Base-by-base conservation (phyloP, 495 filamentous ascomycete species). In the Cercophora newfieldiana region DNA sequence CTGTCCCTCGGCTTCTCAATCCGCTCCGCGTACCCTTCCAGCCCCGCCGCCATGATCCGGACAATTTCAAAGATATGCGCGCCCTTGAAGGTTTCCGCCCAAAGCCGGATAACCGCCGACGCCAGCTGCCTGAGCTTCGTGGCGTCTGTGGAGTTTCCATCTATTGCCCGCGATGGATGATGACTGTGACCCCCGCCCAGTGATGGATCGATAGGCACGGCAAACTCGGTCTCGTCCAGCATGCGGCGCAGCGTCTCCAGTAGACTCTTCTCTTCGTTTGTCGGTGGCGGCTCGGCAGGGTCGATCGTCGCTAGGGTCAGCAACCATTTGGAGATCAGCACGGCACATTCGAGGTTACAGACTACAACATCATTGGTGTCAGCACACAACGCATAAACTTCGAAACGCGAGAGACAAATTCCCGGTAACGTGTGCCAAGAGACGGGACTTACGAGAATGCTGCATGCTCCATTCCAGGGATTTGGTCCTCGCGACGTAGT, bases 211-310 rank as follows among this genome's bases (percentile, higher is more conserved):
- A 84, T 78, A 1, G 81, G 81, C 7, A 89, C 86, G 50, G 88
- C 87, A 73, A 90, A 88, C 66, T 90, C 88, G 8, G 90, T 91
- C 79, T 92, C 90, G 71, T 90, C 87, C 68, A 92, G 82, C 86
- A 92, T 90, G 68, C 85, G 88, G 59, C 88, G 86, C 44, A 92
- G 82, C 81, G 85, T 89, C 48, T 86, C 76, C 22, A 90, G 82
- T 10, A 91, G 79, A 65, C 86, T 86, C 59, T 80, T 80, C 72
- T 92, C 90, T 60, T 92, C 87, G 51, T 79, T 73, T 0, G 85
- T 73, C 6, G 74, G 76, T 29, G 80, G 77, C 26, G 75, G 75
- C 58, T 82, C 79, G 30, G 71, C 73, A 18, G 81, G 80, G 16
- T 76, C 72, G 61, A 81, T 77, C 8, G 80, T 78, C 16, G 78